These are phyloP conservation scores for Penicillium crystallinum DNA, from an alignment of 495 filamentous ascomycete species.

Conservation along the genomic window DNA sequence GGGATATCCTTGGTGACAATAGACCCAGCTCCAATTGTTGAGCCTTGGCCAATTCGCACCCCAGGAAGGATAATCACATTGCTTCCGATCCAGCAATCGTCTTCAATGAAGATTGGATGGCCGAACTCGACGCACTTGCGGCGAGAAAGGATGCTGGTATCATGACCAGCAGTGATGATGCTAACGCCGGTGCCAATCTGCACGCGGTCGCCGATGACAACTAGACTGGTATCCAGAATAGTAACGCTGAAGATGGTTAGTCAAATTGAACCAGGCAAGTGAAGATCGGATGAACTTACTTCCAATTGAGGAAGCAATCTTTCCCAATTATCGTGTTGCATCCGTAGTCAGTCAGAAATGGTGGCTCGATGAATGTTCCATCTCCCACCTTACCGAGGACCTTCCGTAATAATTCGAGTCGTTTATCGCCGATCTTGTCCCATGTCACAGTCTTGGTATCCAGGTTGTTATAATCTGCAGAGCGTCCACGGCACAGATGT, in stretches of 20 bases:
- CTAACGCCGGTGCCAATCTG: constrained; percentile 68
- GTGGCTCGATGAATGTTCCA: constrained; percentile 45
- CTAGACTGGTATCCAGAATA: constrained; percentile 67
- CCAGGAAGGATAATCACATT: constrained; percentile 66
- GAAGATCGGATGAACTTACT: constrained; percentile 24
- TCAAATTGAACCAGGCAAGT: not conserved
- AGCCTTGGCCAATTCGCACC: constrained; percentile 51
- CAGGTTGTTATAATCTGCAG: constrained; percentile 45
- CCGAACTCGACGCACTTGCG: constrained; percentile 67
- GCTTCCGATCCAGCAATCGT: constrained; percentile 84
- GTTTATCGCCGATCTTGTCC: constrained; percentile 28
- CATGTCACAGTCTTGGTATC: constrained; percentile 36
- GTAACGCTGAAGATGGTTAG: constrained; percentile 34
- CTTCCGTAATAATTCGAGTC: constrained; percentile 34
- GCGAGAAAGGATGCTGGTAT: constrained; percentile 64
- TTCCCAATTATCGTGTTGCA: constrained; percentile 49
- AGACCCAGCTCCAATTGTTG: constrained; percentile 40
- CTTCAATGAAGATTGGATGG: constrained; percentile 65
- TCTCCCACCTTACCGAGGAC: constrained; percentile 42
- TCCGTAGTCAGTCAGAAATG: constrained; percentile 51
- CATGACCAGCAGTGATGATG: constrained; percentile 65
- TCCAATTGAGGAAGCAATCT: constrained; percentile 50
- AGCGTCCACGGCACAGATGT: constrained; percentile 39
- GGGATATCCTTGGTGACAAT: constrained; percentile 48
- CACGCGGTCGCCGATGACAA: constrained; percentile 70